Percentiles rank a stretch among this genome's conserved stretches.
Evolutionary conservation across 257 asterid genomes (phyloP).

Genomic region (Scutellaria baicalensis): DNA sequence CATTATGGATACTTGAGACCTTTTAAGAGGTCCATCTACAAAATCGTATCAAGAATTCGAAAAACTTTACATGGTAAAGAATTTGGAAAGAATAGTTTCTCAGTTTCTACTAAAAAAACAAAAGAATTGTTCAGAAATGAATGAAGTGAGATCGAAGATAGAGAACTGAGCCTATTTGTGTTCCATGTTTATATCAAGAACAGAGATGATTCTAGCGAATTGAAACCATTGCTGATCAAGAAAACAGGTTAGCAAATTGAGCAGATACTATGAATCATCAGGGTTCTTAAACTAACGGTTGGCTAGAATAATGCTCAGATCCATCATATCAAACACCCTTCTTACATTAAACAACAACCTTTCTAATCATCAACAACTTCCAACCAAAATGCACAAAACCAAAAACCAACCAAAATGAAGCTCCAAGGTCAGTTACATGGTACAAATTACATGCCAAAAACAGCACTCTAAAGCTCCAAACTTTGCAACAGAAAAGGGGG

Average conservation of each 20-base stretch:
- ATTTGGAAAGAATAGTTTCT: conserved; percentile 20
- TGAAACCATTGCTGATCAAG: conserved; percentile 21
- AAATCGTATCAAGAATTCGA: conserved; percentile 5
- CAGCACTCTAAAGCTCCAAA: conserved; percentile 5
- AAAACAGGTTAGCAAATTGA: conserved; percentile 14
- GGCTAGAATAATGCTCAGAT: conserved; percentile 30
- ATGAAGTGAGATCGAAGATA: conserved; percentile 18
- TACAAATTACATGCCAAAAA: background rate
- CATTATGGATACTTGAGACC: conserved; percentile 21
- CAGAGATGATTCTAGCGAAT: conserved; percentile 18
- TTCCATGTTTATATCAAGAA: conserved; percentile 17
- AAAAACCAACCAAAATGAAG: conserved; percentile 12
- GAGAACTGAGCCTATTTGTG: conserved; percentile 19
- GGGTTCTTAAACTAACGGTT: conserved; percentile 29
- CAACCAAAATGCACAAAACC: conserved; percentile 16
- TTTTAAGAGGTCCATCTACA: conserved; percentile 28
- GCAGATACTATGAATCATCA: conserved; percentile 12
- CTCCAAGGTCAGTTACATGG: conserved; percentile 26
- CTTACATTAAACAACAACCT: conserved; percentile 29
- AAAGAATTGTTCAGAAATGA: conserved; percentile 31
- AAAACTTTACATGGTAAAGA: conserved; percentile 27
- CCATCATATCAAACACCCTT: conserved; percentile 28
- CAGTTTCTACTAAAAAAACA: conserved; percentile 21
- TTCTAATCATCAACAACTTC: conserved; percentile 19
- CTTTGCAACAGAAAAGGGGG: background rate